These are phyloP conservation scores for Solanum peruvianum DNA, from an alignment of 257 asterid genomes.

Conservation along the genomic window DNA sequence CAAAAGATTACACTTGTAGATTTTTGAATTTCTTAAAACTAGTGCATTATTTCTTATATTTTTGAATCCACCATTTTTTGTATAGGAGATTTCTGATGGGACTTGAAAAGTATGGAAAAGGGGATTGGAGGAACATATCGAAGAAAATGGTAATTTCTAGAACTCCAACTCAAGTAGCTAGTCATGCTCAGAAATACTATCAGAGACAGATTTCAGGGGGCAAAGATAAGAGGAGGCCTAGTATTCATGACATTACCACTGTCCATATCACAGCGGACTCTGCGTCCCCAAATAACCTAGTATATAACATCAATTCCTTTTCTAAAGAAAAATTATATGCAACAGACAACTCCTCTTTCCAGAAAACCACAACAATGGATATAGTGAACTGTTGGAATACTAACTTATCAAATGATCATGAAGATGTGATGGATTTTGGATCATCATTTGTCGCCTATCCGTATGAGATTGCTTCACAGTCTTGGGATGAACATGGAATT, in stretches of 20 bases:
- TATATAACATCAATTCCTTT: neutral
- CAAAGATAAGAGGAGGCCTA: slow-evolving; percentile 68
- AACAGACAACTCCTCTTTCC: neutral
- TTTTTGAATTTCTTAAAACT: no score
- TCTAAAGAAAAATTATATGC: slow-evolving; percentile 1
- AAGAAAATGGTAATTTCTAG: slow-evolving; percentile 55
- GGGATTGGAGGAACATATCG: slow-evolving; percentile 79
- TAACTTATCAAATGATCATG: slow-evolving; percentile 11
- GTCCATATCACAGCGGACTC: slow-evolving; percentile 12
- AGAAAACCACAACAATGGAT: slow-evolving; percentile 9
- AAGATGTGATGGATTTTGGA: slow-evolving; percentile 25
- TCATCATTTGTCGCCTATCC: neutral
- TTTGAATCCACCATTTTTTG: neutral
- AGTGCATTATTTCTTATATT: neutral
- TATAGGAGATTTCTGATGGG: slow-evolving; percentile 62
- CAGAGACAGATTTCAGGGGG: slow-evolving; percentile 55
- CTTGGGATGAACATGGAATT: neutral
- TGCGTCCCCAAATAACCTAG: slow-evolving; percentile 1
- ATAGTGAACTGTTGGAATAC: neutral
- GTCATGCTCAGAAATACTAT: slow-evolving; percentile 88
- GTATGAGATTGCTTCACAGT: neutral
- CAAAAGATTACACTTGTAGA: neutral
- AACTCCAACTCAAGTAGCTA: slow-evolving; percentile 85
- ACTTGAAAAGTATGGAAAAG: slow-evolving; percentile 61
- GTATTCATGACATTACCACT: slow-evolving; percentile 75